Conservation (phyloP, 495 filamentous ascomycete genomes). For the Penicillium turbatum region DNA sequence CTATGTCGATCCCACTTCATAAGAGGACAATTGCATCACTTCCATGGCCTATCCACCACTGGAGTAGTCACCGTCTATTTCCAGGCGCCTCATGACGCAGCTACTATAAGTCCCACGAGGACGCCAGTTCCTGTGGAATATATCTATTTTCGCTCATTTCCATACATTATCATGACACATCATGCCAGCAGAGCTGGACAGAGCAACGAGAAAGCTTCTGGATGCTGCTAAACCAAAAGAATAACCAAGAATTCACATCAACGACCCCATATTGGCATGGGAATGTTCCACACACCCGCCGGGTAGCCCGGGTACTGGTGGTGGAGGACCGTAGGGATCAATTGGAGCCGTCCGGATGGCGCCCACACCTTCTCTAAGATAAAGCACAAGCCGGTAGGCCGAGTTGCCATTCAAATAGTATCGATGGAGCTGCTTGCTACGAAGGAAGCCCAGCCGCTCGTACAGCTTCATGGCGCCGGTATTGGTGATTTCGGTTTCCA, state of each 20-base stretch:
- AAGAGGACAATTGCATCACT: background rate
- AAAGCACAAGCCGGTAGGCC: slow-evolving; percentile 81
- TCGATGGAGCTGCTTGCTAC: slow-evolving; percentile 88
- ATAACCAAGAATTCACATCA: background rate
- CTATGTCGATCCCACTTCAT: background rate
- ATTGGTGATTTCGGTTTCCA: slow-evolving; percentile 97
- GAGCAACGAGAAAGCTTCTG: background rate
- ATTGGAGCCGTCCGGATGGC: slow-evolving; percentile 37
- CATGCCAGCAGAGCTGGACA: slow-evolving; percentile 5
- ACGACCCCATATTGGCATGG: slow-evolving; percentile 19
- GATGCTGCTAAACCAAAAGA: background rate
- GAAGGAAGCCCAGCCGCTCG: slow-evolving; percentile 85
- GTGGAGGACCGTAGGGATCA: slow-evolving; percentile 34
- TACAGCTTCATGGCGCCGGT: slow-evolving; percentile 89
- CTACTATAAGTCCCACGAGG: background rate
- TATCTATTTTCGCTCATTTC: slow-evolving; percentile 26
- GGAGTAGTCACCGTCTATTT: background rate
- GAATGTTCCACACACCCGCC: slow-evolving; percentile 1
- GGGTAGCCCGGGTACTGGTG: background rate
- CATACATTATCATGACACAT: slow-evolving; percentile 20
- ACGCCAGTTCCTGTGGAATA: slow-evolving; percentile 16
- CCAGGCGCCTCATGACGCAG: background rate
- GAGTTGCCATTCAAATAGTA: slow-evolving; percentile 98
- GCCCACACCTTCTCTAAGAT: slow-evolving; percentile 62
- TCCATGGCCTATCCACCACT: background rate